Base-by-base conservation (phyloP, 2,329 filamentous ascomycete genomes). In the Ophiostoma quercus region DNA sequence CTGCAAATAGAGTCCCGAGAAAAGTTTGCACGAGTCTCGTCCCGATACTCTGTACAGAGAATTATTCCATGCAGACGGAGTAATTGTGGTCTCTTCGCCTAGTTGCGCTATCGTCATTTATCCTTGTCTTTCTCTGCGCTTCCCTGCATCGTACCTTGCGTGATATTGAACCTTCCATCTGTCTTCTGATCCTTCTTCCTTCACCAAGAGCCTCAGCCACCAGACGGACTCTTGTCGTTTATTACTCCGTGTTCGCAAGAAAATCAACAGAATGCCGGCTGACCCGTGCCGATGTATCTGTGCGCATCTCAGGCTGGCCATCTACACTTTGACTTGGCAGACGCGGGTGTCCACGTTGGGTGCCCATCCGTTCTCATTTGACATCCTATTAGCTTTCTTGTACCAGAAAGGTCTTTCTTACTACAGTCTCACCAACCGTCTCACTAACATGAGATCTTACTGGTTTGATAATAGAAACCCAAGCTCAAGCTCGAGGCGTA, bases 121-220 rank as follows among this genome's bases (percentile, higher is more conserved):
- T 32, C 57, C 57, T 32, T 62, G 57, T 62, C 25, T 62, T 62
- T 32, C 57, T 3, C 32, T 62, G 57, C 25, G 19, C 14, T 47
- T 47, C 43, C 43, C 19, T 47, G 57, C 25, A 62, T 32, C 25
- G n/a, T 19, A 60, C 51, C 22, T 22, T 57, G 51, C n/a, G n/a
- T 57, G 51, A 22, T 22, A 11, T 25, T 11, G 51, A 25, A 22
- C 3, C 22, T 25, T 51, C 47, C 47, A n/a, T 7, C 43, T n/a
- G 6, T 19, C 47, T 22, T 34, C 34, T 29, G 8, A 34, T 34
- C 34, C 34, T 34, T 34, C 4, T 34, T 34, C 34, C 34, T 54
- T 43, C 12, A 25, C 51, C 51, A 57, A 57, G 51, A 57, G 51
- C 51, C 51, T 57, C 51, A 57, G 51, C 51, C 51, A 29, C 51